phyloP scores from a whole-genome alignment of 139 green algal genomes.

The Volvox reticuliferus region DNA sequence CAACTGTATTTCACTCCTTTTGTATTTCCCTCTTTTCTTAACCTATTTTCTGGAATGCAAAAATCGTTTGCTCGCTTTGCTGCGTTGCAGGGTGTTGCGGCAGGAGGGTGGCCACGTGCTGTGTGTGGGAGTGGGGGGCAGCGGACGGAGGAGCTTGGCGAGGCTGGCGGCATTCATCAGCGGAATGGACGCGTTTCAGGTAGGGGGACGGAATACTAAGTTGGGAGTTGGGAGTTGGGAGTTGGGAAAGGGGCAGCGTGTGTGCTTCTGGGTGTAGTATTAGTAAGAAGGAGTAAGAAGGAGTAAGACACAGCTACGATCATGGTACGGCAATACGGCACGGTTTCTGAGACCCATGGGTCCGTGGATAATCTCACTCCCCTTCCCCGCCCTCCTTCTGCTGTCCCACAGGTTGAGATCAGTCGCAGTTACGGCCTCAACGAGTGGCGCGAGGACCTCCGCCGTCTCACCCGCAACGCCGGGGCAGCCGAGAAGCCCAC shows the following conservation, averaged over 20 bases:
- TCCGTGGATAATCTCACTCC: neutral
- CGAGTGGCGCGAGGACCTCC: slow-evolving; percentile 82
- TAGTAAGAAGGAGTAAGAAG: neutral
- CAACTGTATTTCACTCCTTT: no score
- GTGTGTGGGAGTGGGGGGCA: slow-evolving; percentile 74
- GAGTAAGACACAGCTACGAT: no score
- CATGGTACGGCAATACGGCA: no score
- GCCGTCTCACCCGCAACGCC: slow-evolving; percentile 74
- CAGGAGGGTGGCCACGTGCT: slow-evolving; percentile 74
- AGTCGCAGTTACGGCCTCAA: slow-evolving; percentile 71
- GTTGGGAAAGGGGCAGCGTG: neutral
- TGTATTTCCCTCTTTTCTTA: no score
- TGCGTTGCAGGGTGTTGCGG: slow-evolving; percentile 49
- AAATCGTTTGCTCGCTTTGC: no score
- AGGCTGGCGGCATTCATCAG: slow-evolving; percentile 72
- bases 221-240: neutral
- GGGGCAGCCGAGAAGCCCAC: slow-evolving; percentile 75
- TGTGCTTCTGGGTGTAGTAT: neutral
- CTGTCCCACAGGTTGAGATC: slow-evolving; percentile 78
- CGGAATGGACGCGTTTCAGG: slow-evolving; percentile 76
- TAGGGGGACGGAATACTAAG: slow-evolving; percentile 54
- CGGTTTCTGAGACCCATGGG: neutral
- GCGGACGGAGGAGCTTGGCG: slow-evolving; percentile 65
- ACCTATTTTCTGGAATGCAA: no score
- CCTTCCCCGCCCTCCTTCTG: neutral